A percentile compares a stretch with the other conserved stretches of the same genome.
Evolutionary conservation across 768 basidiomycete species (phyloP).

Genomic region (Asterophora lycoperdoides): DNA sequence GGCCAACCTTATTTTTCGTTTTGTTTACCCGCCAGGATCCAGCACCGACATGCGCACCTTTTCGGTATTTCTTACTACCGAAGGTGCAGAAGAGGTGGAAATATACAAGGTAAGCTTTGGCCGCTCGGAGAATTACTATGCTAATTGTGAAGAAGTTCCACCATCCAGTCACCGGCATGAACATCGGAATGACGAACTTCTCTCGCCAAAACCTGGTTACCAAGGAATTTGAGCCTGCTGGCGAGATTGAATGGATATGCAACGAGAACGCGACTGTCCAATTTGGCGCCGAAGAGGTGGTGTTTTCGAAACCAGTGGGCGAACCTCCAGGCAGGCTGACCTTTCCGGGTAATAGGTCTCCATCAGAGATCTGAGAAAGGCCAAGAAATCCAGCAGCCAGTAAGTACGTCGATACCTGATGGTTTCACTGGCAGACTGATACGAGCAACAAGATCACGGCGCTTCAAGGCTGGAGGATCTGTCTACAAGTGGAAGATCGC

Average conservation of each 20-base stretch:
- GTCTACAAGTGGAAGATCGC: conserved; percentile 58
- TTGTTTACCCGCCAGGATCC: conserved; percentile 27
- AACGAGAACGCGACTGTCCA: conserved; percentile 39
- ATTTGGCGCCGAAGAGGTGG: conserved; percentile 48
- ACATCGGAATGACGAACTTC: conserved; percentile 41
- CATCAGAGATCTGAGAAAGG: conserved; percentile 44
- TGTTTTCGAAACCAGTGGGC: neutral
- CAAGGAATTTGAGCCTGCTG: conserved; percentile 45
- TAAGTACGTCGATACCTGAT: conserved; percentile 34
- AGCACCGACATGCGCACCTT: conserved; percentile 41
- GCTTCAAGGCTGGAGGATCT: conserved; percentile 44
- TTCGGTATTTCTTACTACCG: conserved; percentile 29
- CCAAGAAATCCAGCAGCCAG: conserved; percentile 49
- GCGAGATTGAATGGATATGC: conserved; percentile 50
- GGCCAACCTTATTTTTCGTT: conserved; percentile 33
- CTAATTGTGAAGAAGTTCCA: conserved; percentile 30
- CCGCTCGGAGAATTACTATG: neutral
- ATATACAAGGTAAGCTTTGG: conserved; percentile 38
- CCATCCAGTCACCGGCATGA: conserved; percentile 41
- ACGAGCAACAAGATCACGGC: conserved; percentile 38
- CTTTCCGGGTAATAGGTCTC: conserved; percentile 19
- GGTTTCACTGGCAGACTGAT: neutral
- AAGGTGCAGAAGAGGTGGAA: conserved; percentile 24
- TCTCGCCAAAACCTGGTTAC: conserved; percentile 44
- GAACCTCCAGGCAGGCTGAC: neutral